Conservation (phyloP, 2,329 filamentous ascomycete species). For the Cyphellophora attinorum region DNA sequence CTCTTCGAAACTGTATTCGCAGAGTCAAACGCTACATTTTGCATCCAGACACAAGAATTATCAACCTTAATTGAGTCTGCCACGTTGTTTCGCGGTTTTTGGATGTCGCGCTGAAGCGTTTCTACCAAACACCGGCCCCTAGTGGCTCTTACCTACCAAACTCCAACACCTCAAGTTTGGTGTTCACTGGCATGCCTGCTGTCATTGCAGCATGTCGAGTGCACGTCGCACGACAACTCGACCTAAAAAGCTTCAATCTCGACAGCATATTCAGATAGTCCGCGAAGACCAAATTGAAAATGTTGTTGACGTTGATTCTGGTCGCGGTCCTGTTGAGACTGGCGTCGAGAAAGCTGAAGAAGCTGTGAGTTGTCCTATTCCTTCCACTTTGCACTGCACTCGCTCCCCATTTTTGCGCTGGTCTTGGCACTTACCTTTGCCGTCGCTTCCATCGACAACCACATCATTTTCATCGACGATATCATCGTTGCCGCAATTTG, state of each 20-base stretch:
- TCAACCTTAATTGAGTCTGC: constrained; percentile 4
- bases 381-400: background rate
- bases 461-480: no score
- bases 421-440: background rate
- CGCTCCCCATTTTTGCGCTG: background rate
- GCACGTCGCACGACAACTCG: no score
- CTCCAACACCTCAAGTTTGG: no score
- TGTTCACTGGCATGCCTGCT: no score
- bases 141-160: no score
- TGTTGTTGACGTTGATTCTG: constrained; percentile 72
- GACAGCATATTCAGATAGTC: constrained; percentile 77
- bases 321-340: constrained; percentile 80
- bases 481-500: no score
- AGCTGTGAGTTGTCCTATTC: constrained; percentile 60
- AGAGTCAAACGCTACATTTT: constrained; percentile 52
- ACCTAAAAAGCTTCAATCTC: constrained; percentile 72
- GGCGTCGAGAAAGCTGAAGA: constrained; percentile 96
- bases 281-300: constrained; percentile 85
- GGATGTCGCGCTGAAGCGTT: constrained; percentile 2
- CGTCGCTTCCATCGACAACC: constrained; percentile 6
- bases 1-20: constrained; percentile 42
- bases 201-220: no score
- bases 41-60: constrained; percentile 54
- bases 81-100: constrained; percentile 3
- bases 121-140: no score